Evolutionary conservation across 2,329 filamentous ascomycete genomes (phyloP).

Genomic region (Apiospora kogelbergensis): DNA sequence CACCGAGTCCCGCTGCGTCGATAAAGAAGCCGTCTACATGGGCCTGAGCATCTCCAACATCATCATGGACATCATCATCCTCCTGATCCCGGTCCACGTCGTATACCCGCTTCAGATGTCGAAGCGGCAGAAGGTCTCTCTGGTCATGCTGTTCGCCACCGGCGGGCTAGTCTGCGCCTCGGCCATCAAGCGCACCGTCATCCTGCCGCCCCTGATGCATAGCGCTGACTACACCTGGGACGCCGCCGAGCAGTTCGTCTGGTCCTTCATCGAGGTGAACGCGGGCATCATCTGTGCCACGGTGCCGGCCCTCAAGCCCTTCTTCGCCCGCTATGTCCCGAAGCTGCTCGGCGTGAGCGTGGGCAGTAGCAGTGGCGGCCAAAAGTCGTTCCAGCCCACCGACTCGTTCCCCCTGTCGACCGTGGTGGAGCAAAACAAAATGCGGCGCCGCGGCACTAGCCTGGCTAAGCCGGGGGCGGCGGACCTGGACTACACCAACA

Average conservation of each 20-base stretch:
- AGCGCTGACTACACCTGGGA: conserved; percentile 9
- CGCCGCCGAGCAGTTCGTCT: not conserved
- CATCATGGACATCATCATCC: conserved; percentile 2
- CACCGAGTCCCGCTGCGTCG: not conserved
- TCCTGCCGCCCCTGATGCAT: not conserved
- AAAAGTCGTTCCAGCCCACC: not conserved
- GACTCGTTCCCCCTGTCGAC: conserved; percentile 4
- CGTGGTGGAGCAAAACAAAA: conserved; percentile 14
- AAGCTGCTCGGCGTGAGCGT: not conserved
- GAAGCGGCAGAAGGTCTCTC: not conserved
- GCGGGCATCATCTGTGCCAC: conserved; percentile 13
- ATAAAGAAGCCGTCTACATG: not conserved
- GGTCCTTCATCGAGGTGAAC: conserved; percentile 6
- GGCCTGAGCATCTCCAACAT: not conserved
- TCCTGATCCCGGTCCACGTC: not conserved
- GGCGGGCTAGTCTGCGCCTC: conserved; percentile 3
- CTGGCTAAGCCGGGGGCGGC: not conserved
- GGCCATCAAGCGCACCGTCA: not conserved
- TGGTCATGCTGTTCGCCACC: not conserved
- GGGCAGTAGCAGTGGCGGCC: not conserved
- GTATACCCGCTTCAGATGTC: conserved; percentile 2
- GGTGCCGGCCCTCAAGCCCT: conserved; percentile 12
- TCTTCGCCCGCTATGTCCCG: conserved; percentile 10
- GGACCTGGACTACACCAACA: not conserved
- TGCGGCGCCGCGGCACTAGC: conserved; percentile 14